A percentile compares a stretch with the other conserved stretches of the same genome.
These are phyloP conservation scores for Phoma sp. DNA, from an alignment of 2,329 filamentous ascomycete species.

Conservation along the genomic window DNA sequence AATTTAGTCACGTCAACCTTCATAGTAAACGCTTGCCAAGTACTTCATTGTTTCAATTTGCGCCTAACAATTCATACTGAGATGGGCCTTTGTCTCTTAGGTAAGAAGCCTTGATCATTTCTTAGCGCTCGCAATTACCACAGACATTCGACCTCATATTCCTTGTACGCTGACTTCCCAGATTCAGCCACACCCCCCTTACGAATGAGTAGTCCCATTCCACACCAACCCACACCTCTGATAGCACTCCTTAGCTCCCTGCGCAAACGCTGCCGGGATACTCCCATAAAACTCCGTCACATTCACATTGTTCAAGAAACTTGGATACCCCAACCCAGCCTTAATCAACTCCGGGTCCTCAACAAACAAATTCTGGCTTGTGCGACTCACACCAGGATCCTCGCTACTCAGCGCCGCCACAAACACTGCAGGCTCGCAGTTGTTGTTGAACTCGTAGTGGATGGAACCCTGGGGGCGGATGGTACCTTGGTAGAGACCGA, in stretches of 20 bases:
- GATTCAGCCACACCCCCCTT: no score
- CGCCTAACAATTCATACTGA: no score
- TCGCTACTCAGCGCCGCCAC: constrained; percentile 1
- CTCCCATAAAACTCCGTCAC: constrained; percentile 1
- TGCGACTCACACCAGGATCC: constrained; percentile 4
- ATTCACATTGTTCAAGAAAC: not conserved
- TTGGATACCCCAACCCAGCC: not conserved
- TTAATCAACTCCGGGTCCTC: constrained; percentile 2
- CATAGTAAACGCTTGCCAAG: no score
- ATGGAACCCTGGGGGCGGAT: constrained; percentile 7
- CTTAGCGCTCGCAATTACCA: no score
- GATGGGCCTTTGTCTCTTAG: no score
- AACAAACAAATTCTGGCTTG: constrained; percentile 2
- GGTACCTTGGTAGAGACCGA: constrained; percentile 7
- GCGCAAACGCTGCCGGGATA: constrained; percentile 5
- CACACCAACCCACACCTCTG: constrained; percentile 6
- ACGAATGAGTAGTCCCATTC: constrained; percentile 4
- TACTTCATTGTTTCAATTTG: no score
- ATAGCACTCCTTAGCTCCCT: constrained; percentile 1
- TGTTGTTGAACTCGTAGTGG: constrained; percentile 5
- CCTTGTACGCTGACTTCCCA: no score
- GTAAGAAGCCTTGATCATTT: no score
- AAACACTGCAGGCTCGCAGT: constrained; percentile 6
- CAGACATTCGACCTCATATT: no score
- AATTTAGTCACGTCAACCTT: no score